A percentile compares a stretch with the other conserved stretches of the same genome.
Conservation (phyloP, 306 rosid genomes). For the Adenanthera pavonina region DNA sequence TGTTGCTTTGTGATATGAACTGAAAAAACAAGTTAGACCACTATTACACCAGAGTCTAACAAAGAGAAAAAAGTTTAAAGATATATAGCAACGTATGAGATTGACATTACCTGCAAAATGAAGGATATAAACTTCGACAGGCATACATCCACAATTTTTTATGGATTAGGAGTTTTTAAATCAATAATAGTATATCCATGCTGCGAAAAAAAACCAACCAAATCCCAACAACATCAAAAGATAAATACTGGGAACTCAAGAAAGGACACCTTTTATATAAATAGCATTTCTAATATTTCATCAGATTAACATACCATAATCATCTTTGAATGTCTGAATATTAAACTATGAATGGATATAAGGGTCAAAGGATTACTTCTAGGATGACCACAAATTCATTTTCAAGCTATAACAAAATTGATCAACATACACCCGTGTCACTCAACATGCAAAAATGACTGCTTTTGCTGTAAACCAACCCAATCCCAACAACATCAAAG, state of each 20-base stretch:
- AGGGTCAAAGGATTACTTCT: slow-evolving; percentile 60
- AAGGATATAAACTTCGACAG: slow-evolving; percentile 68
- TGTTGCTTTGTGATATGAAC: slow-evolving; percentile 81
- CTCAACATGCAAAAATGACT: slow-evolving; percentile 73
- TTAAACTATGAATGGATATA: slow-evolving; percentile 14
- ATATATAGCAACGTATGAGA: slow-evolving; percentile 24
- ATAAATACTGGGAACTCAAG: background rate
- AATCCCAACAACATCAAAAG: slow-evolving; percentile 29
- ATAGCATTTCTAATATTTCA: slow-evolving; percentile 22
- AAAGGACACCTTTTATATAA: background rate
- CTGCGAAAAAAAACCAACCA: slow-evolving; percentile 54
- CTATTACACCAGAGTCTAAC: slow-evolving; percentile 20
- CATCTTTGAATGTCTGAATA: background rate
- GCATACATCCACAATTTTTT: slow-evolving; percentile 60
- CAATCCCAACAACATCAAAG: too few species aligned
- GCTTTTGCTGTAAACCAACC: slow-evolving; percentile 27
- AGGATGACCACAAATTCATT: slow-evolving; percentile 55
- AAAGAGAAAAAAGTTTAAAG: slow-evolving; percentile 17
- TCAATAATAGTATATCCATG: slow-evolving; percentile 83
- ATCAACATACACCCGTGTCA: slow-evolving; percentile 71
- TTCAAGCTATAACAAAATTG: slow-evolving; percentile 56
- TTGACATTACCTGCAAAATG: slow-evolving; percentile 72
- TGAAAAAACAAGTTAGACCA: slow-evolving; percentile 46
- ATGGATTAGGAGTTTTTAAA: slow-evolving; percentile 63
- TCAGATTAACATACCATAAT: slow-evolving; percentile 12